These are phyloP conservation scores for Triangularia verruculosa DNA, from an alignment of 2,329 filamentous ascomycete species.

Conservation along the genomic window DNA sequence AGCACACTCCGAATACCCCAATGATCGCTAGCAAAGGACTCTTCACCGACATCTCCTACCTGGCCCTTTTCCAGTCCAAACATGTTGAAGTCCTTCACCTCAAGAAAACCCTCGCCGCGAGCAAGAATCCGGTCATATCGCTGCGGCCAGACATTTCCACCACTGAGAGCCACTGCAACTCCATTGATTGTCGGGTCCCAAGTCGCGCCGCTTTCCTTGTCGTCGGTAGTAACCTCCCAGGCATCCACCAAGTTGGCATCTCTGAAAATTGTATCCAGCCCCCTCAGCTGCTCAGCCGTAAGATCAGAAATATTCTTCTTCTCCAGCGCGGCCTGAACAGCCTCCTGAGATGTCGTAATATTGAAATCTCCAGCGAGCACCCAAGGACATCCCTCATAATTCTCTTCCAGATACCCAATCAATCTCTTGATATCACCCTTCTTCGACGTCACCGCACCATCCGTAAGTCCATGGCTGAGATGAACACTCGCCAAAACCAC, in stretches of 20 bases:
- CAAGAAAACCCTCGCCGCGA: constrained; percentile 40
- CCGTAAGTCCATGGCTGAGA: constrained; percentile 58
- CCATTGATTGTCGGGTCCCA: constrained; percentile 59
- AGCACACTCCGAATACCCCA: constrained; percentile 53
- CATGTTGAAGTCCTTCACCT: constrained; percentile 50
- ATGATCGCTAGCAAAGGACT: constrained; percentile 51
- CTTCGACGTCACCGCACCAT: constrained; percentile 56
- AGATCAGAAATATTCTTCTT: constrained; percentile 52
- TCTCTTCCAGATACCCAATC: constrained; percentile 41
- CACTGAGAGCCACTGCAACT: constrained; percentile 46
- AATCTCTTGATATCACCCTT: constrained; percentile 53
- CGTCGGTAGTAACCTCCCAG: constrained; percentile 51
- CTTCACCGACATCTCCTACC: constrained; percentile 15
- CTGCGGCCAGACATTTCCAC: constrained; percentile 55
- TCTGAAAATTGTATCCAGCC: constrained; percentile 46
- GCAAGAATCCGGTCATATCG: constrained; percentile 63
- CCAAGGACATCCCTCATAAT: constrained; percentile 46
- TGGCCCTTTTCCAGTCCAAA: constrained; percentile 48
- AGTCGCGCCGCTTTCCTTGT: constrained; percentile 48
- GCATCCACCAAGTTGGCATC: constrained; percentile 50
- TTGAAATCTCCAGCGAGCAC: constrained; percentile 65
- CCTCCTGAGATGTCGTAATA: constrained; percentile 55
- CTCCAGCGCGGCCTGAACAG: constrained; percentile 51
- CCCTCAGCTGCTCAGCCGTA: constrained; percentile 41
- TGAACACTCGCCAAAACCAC: constrained; percentile 57